Base-by-base conservation (phyloP, 2,329 filamentous ascomycete genomes). In the Diaporthe sp. region DNA sequence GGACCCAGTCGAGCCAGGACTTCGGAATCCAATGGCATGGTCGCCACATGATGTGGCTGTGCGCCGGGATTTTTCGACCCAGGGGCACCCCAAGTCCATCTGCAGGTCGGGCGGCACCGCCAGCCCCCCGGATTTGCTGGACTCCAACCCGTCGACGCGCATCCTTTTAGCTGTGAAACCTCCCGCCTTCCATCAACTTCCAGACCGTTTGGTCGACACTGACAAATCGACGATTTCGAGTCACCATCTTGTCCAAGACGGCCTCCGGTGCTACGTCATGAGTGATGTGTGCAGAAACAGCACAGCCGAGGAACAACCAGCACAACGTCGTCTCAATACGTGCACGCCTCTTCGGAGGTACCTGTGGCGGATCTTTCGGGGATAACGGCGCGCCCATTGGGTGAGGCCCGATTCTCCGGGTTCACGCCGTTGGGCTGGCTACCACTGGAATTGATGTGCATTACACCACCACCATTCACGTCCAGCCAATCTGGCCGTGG, bases 11-110 rank as follows among this genome's bases (percentile, higher is more conserved):
- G 37, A 65, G 28, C 58, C 58, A 46, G 46, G 34, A 61, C 28
- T 44, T 34, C 12, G 39, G 70, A 37, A 37, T 28, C 65, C 31
- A 12, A 7, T 68, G 53, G 31, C 65, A 53, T 39, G 70, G 58
- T 57, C 34, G 71, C 71, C 71, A 65, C 49, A 62, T 73, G 58
- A 31, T 73, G 70, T 72, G 70, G 70, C 70, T 51, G 58, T 72
- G 70, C 51, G n/a, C n/a, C 58, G 71, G 46, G 25, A 65, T 12
- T 57, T 65, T 15, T 73, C 71, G 34, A 7, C 34, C 22, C 58
- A 55, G 58, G 69, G 65, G 62, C 65, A 12, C 13, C 65, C 65
- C 65, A 53, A 28, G 58, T 55, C 58, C 70, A 31, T 62, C 70
- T 73, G 70, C 70, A 73, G 34, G 34, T 65, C 58, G 70, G 69